A percentile compares a stretch with the other conserved stretches of the same genome.
Conservation (phyloP, 345 rosid genomes). For the Arabis hirsuta region DNA sequence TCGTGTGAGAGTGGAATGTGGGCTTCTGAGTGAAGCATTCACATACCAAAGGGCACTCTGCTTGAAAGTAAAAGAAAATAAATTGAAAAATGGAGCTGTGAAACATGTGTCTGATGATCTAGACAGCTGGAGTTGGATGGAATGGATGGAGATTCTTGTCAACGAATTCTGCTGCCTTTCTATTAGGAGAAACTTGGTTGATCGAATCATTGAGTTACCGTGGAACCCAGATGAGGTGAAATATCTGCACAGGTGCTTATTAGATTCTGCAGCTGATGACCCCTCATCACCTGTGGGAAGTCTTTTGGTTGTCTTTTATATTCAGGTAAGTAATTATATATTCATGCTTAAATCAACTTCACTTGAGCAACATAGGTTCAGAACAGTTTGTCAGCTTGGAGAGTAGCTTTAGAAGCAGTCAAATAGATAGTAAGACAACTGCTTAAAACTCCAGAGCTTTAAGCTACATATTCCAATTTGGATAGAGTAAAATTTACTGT, state of each 20-base stretch:
- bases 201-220: conserved; percentile 86
- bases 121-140: conserved; percentile 63
- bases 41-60: conserved; percentile 83
- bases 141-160: conserved; percentile 84
- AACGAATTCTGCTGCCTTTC: conserved; percentile 91
- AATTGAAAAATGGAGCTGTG: conserved; percentile 50
- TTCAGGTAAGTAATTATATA: conserved; percentile 65
- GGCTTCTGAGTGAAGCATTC: conserved; percentile 92
- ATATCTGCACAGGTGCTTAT: conserved; percentile 72
- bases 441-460: background rate
- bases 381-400: conserved; percentile 1
- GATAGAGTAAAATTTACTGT: background rate
- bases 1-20: conserved; percentile 90
- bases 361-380: conserved; percentile 12
- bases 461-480: conserved; percentile 16
- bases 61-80: conserved; percentile 65
- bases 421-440: background rate
- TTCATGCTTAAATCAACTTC: conserved; percentile 19
- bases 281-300: conserved; percentile 76
- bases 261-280: conserved; percentile 73
- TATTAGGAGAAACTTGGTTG: conserved; percentile 81
- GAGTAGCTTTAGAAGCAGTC: conserved; percentile 22
- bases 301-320: conserved; percentile 85
- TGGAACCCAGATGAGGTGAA: conserved; percentile 96
- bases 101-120: conserved; percentile 45